Conservation (phyloP, 2,329 filamentous ascomycete species). For the Trichoderma citrinoviride region DNA sequence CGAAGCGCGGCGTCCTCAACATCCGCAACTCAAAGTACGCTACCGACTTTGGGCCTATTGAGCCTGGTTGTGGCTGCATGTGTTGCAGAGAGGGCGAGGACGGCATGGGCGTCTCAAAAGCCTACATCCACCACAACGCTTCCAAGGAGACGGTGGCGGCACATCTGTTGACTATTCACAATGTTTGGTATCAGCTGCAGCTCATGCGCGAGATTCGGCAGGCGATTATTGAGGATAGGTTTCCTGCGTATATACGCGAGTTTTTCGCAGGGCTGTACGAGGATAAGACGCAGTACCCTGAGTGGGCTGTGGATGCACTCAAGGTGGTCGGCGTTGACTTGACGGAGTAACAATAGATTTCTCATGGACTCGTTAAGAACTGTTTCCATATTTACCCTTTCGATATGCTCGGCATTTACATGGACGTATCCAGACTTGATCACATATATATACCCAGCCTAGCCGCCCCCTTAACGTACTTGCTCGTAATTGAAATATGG, state of each 20-base stretch:
- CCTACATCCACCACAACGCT: slow-evolving; percentile 87
- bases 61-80: slow-evolving; percentile 75
- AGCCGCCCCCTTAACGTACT: not conserved
- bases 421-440: not conserved
- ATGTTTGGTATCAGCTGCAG: slow-evolving; percentile 86
- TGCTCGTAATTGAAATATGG: not conserved
- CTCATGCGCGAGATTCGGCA: slow-evolving; percentile 74
- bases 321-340: slow-evolving; percentile 73
- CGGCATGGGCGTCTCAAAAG: slow-evolving; percentile 77
- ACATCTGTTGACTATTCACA: slow-evolving; percentile 83
- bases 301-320: slow-evolving; percentile 81
- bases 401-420: not conserved
- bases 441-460: not conserved
- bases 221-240: slow-evolving; percentile 77
- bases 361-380: not conserved
- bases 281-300: slow-evolving; percentile 64
- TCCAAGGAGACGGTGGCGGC: slow-evolving; percentile 95
- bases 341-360: slow-evolving; percentile 23
- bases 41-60: slow-evolving; percentile 78
- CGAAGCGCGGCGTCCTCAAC: slow-evolving; percentile 76
- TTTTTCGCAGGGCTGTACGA: slow-evolving; percentile 76
- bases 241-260: slow-evolving; percentile 69
- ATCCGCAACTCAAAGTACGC: slow-evolving; percentile 73
- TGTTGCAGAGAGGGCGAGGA: slow-evolving; percentile 70
- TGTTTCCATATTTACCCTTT: not conserved